phyloP scores from a whole-genome alignment of 768 basidiomycete genomes.

The Phallus indusiatus region DNA sequence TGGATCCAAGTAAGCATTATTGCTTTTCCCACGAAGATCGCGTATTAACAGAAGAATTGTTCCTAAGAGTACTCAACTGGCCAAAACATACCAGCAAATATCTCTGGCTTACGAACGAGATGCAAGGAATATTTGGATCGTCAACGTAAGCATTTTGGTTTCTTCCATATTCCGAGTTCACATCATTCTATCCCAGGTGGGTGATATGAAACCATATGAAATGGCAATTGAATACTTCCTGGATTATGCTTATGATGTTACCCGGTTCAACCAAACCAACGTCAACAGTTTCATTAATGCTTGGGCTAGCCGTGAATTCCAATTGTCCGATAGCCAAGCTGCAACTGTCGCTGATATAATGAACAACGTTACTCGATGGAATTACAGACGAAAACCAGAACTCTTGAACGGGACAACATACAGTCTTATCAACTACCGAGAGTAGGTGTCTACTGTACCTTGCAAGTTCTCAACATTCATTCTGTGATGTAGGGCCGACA shows the following conservation, averaged over 20 bases:
- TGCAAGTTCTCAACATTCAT: neutral
- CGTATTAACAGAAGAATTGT: constrained; percentile 14
- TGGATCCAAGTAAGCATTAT: constrained; percentile 46
- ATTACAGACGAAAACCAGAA: constrained; percentile 57
- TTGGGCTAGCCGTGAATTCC: constrained; percentile 64
- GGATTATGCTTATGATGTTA: constrained; percentile 49
- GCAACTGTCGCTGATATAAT: constrained; percentile 41
- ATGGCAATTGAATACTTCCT: constrained; percentile 64
- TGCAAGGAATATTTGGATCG: constrained; percentile 53
- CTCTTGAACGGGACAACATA: constrained; percentile 51
- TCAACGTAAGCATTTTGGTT: constrained; percentile 34
- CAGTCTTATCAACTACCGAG: constrained; percentile 57
- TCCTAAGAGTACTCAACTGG: constrained; percentile 39
- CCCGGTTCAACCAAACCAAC: constrained; percentile 46
- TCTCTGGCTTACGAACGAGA: constrained; percentile 51
- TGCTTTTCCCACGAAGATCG: neutral
- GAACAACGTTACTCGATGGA: constrained; percentile 45
- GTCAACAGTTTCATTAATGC: constrained; percentile 38
- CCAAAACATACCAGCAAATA: constrained; percentile 63
- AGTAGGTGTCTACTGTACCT: constrained; percentile 32
- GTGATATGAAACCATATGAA: constrained; percentile 68
- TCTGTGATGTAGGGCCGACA: constrained; percentile 33
- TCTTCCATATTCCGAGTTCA: neutral
- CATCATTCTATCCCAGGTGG: constrained; percentile 26
- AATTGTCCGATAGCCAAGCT: constrained; percentile 31